phyloP scores from a whole-genome alignment of 2,329 filamentous ascomycete genomes.

The Didymella exigua region DNA sequence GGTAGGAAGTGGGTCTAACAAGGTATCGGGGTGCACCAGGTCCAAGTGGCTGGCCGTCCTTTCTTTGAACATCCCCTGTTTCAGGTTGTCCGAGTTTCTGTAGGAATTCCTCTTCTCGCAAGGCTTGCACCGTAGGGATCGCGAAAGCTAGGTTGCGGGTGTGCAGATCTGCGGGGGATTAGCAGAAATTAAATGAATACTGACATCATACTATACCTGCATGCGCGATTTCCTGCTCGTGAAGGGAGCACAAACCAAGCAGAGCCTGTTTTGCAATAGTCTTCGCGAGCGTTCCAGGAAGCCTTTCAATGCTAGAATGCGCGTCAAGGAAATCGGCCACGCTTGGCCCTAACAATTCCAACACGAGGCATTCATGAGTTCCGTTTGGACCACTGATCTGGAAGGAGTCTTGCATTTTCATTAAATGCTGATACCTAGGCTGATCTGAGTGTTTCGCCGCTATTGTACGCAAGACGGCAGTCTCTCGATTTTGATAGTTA shows the following conservation, averaged over 20 bases:
- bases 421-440: constrained; percentile 34
- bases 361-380: constrained; percentile 52
- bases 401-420: constrained; percentile 49
- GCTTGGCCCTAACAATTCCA: constrained; percentile 51
- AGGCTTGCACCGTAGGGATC: constrained; percentile 22
- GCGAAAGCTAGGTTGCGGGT: constrained; percentile 34
- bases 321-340: constrained; percentile 45
- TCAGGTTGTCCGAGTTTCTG: constrained; percentile 25
- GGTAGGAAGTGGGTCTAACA: constrained; percentile 18
- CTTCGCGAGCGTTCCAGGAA: constrained; percentile 49
- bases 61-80: constrained; percentile 21
- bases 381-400: constrained; percentile 53
- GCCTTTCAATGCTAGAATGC: constrained; percentile 42
- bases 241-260: constrained; percentile 25
- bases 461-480: background rate
- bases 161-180: constrained; percentile 31
- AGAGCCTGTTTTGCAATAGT: constrained; percentile 36
- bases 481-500: background rate
- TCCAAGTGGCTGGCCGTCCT: constrained; percentile 24
- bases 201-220: constrained; percentile 25
- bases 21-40: constrained; percentile 29
- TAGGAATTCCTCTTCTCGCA: constrained; percentile 27
- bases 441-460: background rate
- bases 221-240: constrained; percentile 32
- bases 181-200: constrained; percentile 3